Evolutionary conservation across 768 basidiomycete genomes (phyloP).

Genomic region (Termitomyces heimii): DNA sequence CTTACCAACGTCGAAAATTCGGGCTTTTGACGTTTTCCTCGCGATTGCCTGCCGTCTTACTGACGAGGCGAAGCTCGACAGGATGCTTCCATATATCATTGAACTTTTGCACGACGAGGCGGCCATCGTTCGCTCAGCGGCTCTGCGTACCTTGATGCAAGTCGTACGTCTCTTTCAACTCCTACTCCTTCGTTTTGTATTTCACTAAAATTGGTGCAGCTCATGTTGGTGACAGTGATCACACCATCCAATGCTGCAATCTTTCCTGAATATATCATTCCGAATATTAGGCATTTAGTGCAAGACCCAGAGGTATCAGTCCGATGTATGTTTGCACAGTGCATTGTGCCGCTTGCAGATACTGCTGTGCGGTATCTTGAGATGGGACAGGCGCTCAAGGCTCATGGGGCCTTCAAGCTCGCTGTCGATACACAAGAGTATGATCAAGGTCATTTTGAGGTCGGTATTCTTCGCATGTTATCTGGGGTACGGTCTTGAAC

Average conservation of each 20-base stretch:
- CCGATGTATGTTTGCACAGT: slow-evolving; percentile 75
- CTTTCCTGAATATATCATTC: slow-evolving; percentile 94
- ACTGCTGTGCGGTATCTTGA: slow-evolving; percentile 86
- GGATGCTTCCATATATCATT: slow-evolving; percentile 88
- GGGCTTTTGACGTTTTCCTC: slow-evolving; percentile 81
- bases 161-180: slow-evolving; percentile 45
- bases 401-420: slow-evolving; percentile 68
- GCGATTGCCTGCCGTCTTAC: slow-evolving; percentile 77
- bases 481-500: background rate
- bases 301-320: slow-evolving; percentile 83
- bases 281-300: slow-evolving; percentile 78
- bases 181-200: background rate
- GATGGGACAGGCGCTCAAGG: slow-evolving; percentile 88
- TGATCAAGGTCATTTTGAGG: slow-evolving; percentile 80
- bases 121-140: slow-evolving; percentile 74
- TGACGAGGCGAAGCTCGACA: slow-evolving; percentile 93
- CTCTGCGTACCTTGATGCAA: slow-evolving; percentile 75
- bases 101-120: slow-evolving; percentile 85
- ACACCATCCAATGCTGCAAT: slow-evolving; percentile 46
- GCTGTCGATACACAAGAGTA: slow-evolving; percentile 62
- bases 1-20: slow-evolving; percentile 81
- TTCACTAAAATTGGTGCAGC: slow-evolving; percentile 3
- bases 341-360: slow-evolving; percentile 79
- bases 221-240: slow-evolving; percentile 21
- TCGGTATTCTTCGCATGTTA: slow-evolving; percentile 19